Conservation (phyloP, 148 eudicot genomes). For the Vaccinium myrtillus region DNA sequence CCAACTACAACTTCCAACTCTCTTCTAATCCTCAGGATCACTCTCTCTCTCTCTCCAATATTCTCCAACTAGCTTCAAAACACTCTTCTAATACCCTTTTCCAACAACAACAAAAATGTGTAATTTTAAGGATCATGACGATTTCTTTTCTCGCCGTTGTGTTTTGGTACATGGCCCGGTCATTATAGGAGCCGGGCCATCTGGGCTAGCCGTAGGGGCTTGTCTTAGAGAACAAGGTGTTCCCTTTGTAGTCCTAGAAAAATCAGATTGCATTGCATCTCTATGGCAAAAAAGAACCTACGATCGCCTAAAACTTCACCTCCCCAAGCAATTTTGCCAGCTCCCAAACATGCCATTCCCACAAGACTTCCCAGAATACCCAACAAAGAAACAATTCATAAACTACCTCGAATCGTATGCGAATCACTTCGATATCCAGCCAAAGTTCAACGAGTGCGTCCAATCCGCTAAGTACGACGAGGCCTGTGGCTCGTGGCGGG, state of each 20-base stretch:
- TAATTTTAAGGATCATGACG: constrained; percentile 22
- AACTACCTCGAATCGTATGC: constrained; percentile 79
- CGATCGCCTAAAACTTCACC: constrained; percentile 77
- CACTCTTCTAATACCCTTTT: background rate
- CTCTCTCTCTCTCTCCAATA: background rate
- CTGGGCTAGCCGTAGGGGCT: constrained; percentile 86
- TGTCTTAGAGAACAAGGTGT: constrained; percentile 69
- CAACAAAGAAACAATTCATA: constrained; percentile 71
- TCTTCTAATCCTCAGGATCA: background rate
- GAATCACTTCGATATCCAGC: constrained; percentile 47
- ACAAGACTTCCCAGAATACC: constrained; percentile 70
- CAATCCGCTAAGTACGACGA: constrained; percentile 65
- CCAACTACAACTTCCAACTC: constrained; percentile 8
- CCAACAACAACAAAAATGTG: constrained; percentile 21
- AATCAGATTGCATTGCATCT: constrained; percentile 80
- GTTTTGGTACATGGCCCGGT: constrained; percentile 90
- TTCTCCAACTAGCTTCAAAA: background rate
- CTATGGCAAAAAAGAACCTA: constrained; percentile 84
- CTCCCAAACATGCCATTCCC: constrained; percentile 78
- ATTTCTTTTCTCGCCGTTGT: constrained; percentile 33
- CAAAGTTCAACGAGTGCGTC: constrained; percentile 68
- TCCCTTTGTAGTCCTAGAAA: constrained; percentile 69
- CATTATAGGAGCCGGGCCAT: constrained; percentile 84
- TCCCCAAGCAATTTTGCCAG: constrained; percentile 83
- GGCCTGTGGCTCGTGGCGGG: constrained; percentile 62